These are phyloP conservation scores for Diaporthe caulivora DNA, from an alignment of 2,329 filamentous ascomycete genomes.

Conservation along the genomic window DNA sequence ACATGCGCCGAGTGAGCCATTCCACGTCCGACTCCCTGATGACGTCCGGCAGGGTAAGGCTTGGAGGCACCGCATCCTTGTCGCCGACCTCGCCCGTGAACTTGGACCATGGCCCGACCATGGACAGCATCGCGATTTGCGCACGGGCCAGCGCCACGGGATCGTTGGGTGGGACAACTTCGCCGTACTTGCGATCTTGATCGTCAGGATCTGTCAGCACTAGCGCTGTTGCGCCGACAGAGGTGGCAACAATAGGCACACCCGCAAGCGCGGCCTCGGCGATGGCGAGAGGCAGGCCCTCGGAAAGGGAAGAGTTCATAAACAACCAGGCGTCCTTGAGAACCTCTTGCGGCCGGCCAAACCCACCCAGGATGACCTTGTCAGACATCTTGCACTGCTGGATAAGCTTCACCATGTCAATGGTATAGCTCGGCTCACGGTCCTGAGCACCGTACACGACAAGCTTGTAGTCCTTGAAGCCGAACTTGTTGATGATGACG, in stretches of 20 bases:
- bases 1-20: conserved; percentile 68
- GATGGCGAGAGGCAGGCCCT: conserved; percentile 67
- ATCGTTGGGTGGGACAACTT: conserved; percentile 75
- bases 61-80: conserved; percentile 49
- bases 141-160: conserved; percentile 69
- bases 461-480: conserved; percentile 73
- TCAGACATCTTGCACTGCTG: conserved; percentile 65
- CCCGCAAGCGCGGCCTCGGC: conserved; percentile 70
- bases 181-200: conserved; percentile 64
- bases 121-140: conserved; percentile 71
- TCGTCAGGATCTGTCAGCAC: conserved; percentile 68
- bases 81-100: conserved; percentile 65
- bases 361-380: conserved; percentile 65
- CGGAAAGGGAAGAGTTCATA: conserved; percentile 68
- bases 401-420: conserved; percentile 69
- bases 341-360: conserved; percentile 67
- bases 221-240: conserved; percentile 66
- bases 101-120: conserved; percentile 71
- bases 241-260: conserved; percentile 67
- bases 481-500: conserved; percentile 74
- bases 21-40: conserved; percentile 63
- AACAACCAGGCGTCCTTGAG: conserved; percentile 69
- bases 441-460: conserved; percentile 74
- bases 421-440: conserved; percentile 71
- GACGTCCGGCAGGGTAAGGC: conserved; percentile 49